Base-by-base conservation (phyloP, 176 grass and related monocot species). In the Carex littledalei region DNA sequence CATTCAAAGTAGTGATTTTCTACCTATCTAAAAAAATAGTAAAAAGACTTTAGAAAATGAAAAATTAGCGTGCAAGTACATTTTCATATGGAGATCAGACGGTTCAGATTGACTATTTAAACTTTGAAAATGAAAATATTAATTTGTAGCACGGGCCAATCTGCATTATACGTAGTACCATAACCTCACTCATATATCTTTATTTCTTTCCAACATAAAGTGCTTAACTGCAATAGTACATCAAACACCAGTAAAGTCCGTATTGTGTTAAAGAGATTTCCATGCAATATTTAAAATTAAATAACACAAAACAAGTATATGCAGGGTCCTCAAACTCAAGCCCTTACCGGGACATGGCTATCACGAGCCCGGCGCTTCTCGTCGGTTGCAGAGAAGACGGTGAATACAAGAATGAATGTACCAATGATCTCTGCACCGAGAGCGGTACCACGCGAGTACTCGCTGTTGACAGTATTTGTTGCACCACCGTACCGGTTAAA, bases 401-500 rank as follows among this genome's bases (percentile, higher is more conserved):
- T 88, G 88, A 90, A 88, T 1, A 90, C 88, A 35, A 88, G 91
- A 55, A 90, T 50, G 73, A 90, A 88, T 8, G 80, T 93, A 79
- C 86, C 91, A 67, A 81, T 29, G 32, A 88, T 78, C 86, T 93
- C 80, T 21, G 88, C 86, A 50, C 64, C 88, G 4, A 88, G 84
- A 35, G 52, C 80, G 39, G 88, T 67, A 13, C 66, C 86, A 47
- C 16, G 58, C 49, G 79, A 72, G 79, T 90, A 90, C 2, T 80
- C 80, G 8, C 16, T 14, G 20, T 6, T 60, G 7, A 88, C 84
- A 8, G 9, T 39, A 70, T 93, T 90, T 2, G 86, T 78, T 10
- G 78, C 80, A 22, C 88, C 86, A 21, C 86, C 84, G 63, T 69
- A 74, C 2, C 83, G 64, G 54, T 4, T 63, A 49, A 83, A 90